Evolutionary conservation across 2,329 filamentous ascomycete genomes (phyloP).

Genomic region (Trematosphaeria pertusa): DNA sequence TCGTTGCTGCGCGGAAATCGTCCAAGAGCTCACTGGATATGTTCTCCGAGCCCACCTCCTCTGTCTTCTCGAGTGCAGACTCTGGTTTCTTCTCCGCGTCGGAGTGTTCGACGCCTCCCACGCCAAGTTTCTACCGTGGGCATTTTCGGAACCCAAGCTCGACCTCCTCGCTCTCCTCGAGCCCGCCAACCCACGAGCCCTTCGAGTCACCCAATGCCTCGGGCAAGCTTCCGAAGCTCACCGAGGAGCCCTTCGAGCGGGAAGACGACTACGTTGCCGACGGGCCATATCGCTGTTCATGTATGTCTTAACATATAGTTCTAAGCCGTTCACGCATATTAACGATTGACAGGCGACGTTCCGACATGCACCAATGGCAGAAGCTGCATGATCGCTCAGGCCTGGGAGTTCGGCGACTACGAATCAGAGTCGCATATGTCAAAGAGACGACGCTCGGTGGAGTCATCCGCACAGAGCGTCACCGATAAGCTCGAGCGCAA

Average conservation of each 20-base stretch:
- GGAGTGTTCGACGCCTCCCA: conserved; percentile 72
- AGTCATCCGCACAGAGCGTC: conserved; percentile 68
- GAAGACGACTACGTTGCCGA: conserved; percentile 65
- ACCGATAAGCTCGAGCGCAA: conserved; percentile 71
- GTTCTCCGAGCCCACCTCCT: conserved; percentile 39
- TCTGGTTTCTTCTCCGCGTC: conserved; percentile 62
- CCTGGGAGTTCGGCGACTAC: conserved; percentile 69
- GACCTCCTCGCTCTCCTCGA: conserved; percentile 74
- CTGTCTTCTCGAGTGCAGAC: conserved; percentile 43
- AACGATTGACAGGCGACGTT: conserved; percentile 47
- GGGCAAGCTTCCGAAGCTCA: conserved; percentile 79
- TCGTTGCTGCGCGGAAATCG: conserved; percentile 47
- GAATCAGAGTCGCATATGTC: conserved; percentile 61
- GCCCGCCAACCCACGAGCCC: conserved; percentile 58
- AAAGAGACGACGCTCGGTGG: conserved; percentile 66
- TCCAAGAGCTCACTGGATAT: conserved; percentile 44
- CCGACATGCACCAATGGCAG: conserved; percentile 64
- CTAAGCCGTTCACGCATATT: conserved; percentile 22
- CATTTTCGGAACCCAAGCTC: conserved; percentile 76
- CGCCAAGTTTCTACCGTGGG: conserved; percentile 73
- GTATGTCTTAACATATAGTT: conserved; percentile 61
- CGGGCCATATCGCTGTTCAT: conserved; percentile 66
- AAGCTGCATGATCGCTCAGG: conserved; percentile 53
- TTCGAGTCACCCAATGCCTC: conserved; percentile 65
- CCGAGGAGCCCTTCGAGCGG: conserved; percentile 79